Conservation (phyloP, 208 protist species). For the Giardia duodenalis region DNA sequence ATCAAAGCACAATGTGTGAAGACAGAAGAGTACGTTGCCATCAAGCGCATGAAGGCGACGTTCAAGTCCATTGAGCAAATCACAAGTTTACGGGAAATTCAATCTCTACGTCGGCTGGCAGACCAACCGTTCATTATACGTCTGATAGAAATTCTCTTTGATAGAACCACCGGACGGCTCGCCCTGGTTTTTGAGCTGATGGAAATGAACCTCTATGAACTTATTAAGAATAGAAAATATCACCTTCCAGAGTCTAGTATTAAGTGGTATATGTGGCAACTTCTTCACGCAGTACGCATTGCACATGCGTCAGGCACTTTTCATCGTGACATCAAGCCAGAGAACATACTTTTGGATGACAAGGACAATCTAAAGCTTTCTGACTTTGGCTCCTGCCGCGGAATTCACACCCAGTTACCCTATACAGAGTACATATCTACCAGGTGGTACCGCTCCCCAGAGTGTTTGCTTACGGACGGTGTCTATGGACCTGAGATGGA, state of each 20-base stretch:
- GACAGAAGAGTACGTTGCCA: slow-evolving; percentile 67
- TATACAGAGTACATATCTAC: slow-evolving; percentile 82
- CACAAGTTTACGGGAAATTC: slow-evolving; percentile 84
- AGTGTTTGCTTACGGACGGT: slow-evolving; percentile 82
- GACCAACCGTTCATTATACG: slow-evolving; percentile 76
- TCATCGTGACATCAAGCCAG: slow-evolving; percentile 84
- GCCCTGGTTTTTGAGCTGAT: slow-evolving; percentile 87
- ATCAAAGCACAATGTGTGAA: slow-evolving; percentile 73
- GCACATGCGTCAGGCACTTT: slow-evolving; percentile 76
- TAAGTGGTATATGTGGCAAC: slow-evolving; percentile 63
- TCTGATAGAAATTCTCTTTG: slow-evolving; percentile 75
- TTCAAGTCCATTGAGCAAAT: slow-evolving; percentile 71
- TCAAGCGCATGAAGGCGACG: slow-evolving; percentile 86
- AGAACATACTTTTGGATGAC: slow-evolving; percentile 74
- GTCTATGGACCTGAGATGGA: slow-evolving; percentile 88
- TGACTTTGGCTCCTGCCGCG: slow-evolving; percentile 85
- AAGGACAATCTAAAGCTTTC: slow-evolving; percentile 76
- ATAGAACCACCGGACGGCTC: slow-evolving; percentile 61
- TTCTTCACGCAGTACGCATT: slow-evolving; percentile 78
- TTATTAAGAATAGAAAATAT: slow-evolving; percentile 62
- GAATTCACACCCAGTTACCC: slow-evolving; percentile 73
- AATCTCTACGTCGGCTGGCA: slow-evolving; percentile 68
- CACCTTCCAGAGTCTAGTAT: slow-evolving; percentile 54
- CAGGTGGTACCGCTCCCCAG: slow-evolving; percentile 72
- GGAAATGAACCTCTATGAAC: slow-evolving; percentile 87